Conservation (phyloP, 768 basidiomycete species). For the Kwoniella shandongensis region DNA sequence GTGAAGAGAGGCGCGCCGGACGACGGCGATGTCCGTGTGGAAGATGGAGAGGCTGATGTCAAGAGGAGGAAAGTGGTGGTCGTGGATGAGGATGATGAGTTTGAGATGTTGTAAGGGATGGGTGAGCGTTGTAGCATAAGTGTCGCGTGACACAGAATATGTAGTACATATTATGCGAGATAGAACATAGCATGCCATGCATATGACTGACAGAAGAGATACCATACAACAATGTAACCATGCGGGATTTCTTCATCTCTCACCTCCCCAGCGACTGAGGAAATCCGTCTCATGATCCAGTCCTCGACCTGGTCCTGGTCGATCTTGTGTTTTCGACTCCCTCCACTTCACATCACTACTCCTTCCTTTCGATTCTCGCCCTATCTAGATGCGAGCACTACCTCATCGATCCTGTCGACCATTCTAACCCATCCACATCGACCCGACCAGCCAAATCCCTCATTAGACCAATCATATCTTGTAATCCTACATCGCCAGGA, state of each 20-base stretch:
- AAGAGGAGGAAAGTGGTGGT: constrained; percentile 23
- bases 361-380: no score
- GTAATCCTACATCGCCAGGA: constrained; percentile 21
- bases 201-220: no score
- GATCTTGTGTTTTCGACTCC: no score
- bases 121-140: not conserved
- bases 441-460: constrained; percentile 31
- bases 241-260: no score
- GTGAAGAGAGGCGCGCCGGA: constrained; percentile 40
- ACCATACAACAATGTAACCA: no score
- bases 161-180: no score
- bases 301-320: no score
- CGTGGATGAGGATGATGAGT: constrained; percentile 36
- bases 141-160: not conserved
- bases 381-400: no score
- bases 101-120: constrained; percentile 24
- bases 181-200: no score
- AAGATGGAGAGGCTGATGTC: constrained; percentile 16
- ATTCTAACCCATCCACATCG: constrained; percentile 36
- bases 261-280: no score
- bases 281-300: no score
- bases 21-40: constrained; percentile 32
- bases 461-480: constrained; percentile 32
- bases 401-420: constrained; percentile 30
- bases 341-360: no score